Conservation (phyloP, 495 filamentous ascomycete genomes). For the Bacidia gigantensis region DNA sequence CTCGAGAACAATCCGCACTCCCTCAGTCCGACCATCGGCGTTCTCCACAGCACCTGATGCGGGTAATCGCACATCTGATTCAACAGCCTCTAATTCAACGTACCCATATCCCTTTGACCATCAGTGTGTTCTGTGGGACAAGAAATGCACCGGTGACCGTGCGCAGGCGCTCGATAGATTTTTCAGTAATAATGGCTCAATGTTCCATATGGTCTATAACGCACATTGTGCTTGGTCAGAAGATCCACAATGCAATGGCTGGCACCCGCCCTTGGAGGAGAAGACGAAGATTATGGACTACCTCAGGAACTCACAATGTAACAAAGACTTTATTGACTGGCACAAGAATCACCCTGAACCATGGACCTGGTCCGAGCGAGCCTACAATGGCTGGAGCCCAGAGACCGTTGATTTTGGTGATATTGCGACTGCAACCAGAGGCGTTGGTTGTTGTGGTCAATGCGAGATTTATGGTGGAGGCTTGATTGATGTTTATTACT, state of each 20-base stretch:
- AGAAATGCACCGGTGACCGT: background rate
- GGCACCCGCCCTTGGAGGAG: background rate
- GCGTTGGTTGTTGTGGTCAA: conserved; percentile 1
- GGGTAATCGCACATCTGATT: too few relatives aligned
- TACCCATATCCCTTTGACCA: background rate
- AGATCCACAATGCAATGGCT: background rate
- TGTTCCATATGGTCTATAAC: background rate
- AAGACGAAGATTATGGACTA: background rate
- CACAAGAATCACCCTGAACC: background rate
- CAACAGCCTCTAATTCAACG: background rate
- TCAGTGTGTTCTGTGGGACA: background rate
- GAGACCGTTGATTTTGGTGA: background rate
- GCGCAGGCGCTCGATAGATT: background rate
- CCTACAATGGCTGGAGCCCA: background rate
- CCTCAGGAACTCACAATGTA: background rate
- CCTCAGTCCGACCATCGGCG: too few relatives aligned
- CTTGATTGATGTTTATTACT: conserved; percentile 4
- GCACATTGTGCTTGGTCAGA: background rate
- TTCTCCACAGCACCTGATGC: too few relatives aligned
- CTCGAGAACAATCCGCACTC: too few relatives aligned
- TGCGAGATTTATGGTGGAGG: background rate
- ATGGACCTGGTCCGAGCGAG: background rate
- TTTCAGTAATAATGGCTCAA: background rate
- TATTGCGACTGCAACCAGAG: background rate
- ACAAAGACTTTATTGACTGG: background rate